phyloP scores from a whole-genome alignment of 371 early-diverging fungal genomes.

The Choanephora cucurbitarum region DNA sequence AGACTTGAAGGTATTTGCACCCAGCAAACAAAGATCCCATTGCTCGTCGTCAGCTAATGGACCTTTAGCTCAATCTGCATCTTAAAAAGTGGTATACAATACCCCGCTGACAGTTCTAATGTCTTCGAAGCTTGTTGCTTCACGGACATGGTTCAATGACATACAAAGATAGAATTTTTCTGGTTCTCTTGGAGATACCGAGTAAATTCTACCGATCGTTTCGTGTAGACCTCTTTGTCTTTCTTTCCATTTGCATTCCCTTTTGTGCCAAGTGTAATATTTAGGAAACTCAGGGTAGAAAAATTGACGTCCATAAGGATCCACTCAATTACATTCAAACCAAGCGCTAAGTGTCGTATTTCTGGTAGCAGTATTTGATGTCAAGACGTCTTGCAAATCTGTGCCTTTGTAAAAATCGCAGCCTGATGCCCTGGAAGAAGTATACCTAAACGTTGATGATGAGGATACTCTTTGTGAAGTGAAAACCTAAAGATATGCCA shows the following conservation, averaged over 20 bases:
- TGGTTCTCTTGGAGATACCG: slow-evolving; percentile 18
- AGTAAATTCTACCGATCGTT: slow-evolving; percentile 26
- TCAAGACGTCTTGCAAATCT: slow-evolving; percentile 2
- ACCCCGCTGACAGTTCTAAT: slow-evolving; percentile 16
- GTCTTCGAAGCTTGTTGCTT: slow-evolving; percentile 16
- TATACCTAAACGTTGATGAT: slow-evolving; percentile 16
- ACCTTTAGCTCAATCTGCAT: slow-evolving; percentile 9
- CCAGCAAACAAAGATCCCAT: slow-evolving; percentile 17
- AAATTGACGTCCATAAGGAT: not conserved
- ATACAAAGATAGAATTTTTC: slow-evolving; percentile 26
- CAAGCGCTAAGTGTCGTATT: slow-evolving; percentile 25
- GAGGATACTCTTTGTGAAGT: slow-evolving; percentile 23
- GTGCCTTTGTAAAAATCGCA: slow-evolving; percentile 10
- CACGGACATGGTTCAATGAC: slow-evolving; percentile 15
- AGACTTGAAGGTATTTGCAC: slow-evolving; percentile 10
- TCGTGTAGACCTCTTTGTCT: slow-evolving; percentile 8
- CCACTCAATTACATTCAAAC: slow-evolving; percentile 6
- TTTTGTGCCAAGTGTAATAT: not conserved
- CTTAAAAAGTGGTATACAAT: slow-evolving; percentile 3
- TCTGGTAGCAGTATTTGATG: not conserved
- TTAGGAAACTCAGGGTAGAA: slow-evolving; percentile 9
- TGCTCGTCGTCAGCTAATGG: slow-evolving; percentile 18
- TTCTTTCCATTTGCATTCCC: not conserved
- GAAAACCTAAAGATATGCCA: slow-evolving; percentile 33
- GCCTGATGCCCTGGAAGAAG: slow-evolving; percentile 18